A percentile compares a stretch with the other conserved stretches of the same genome.
phyloP scores from a whole-genome alignment of 352 stramenopile species.

The Phytophthora kernoviae region DNA sequence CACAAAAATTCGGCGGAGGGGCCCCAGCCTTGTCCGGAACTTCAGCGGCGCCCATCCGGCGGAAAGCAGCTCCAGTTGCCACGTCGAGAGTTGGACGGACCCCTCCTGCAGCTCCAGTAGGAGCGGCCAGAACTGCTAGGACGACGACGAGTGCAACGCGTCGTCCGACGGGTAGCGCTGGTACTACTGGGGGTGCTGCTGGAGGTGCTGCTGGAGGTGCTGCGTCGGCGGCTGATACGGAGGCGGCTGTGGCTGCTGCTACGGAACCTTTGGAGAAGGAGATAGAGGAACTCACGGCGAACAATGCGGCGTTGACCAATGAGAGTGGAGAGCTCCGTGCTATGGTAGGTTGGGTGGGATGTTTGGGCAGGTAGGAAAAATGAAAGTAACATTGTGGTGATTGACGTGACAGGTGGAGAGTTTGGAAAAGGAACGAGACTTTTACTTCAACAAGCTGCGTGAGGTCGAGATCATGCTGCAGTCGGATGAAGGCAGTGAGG shows the following conservation, averaged over 20 bases:
- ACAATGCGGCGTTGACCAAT: slow-evolving; percentile 76
- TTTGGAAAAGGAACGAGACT: slow-evolving; percentile 96
- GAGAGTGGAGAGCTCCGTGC: slow-evolving; percentile 77
- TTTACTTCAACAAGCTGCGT: slow-evolving; percentile 99
- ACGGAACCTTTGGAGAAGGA: slow-evolving; percentile 70
- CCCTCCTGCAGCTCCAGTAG: slow-evolving; percentile 49
- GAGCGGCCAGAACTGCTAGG: slow-evolving; percentile 13
- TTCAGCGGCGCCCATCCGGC: slow-evolving; percentile 38
- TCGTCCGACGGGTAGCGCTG: slow-evolving; percentile 38
- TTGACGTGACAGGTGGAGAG: slow-evolving; percentile 69
- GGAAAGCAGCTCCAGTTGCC: slow-evolving; percentile 39
- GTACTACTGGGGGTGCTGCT: slow-evolving; percentile 15
- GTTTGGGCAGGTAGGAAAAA: neutral
- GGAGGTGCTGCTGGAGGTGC: slow-evolving; percentile 18
- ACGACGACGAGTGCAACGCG: slow-evolving; percentile 34
- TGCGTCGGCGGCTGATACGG: slow-evolving; percentile 23
- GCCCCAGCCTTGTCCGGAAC: slow-evolving; percentile 7
- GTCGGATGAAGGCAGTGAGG: slow-evolving; percentile 56
- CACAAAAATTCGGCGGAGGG: slow-evolving; percentile 63
- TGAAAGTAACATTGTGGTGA: slow-evolving; percentile 9
- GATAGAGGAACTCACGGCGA: slow-evolving; percentile 69
- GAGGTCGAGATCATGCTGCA: slow-evolving; percentile 97
- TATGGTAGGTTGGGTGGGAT: slow-evolving; percentile 47
- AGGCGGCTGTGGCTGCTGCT: slow-evolving; percentile 33
- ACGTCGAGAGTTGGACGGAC: slow-evolving; percentile 42